Evolutionary conservation across 2,329 filamentous ascomycete species (phyloP), one percentile per base, ranked within the genome.

Genomic region (Penicillium olsonii): DNA sequence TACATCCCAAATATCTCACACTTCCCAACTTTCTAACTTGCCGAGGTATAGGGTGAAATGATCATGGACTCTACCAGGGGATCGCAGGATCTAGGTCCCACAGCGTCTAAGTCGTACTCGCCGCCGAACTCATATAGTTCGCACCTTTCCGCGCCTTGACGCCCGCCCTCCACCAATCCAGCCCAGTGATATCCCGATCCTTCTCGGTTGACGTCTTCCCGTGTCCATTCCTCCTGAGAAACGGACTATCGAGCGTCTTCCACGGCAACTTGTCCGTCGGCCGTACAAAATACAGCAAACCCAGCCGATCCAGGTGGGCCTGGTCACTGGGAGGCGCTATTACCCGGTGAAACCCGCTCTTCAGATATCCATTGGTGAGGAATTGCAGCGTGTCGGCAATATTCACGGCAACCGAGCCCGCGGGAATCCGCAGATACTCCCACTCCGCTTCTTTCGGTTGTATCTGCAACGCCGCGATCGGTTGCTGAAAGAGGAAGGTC

Each of bases 401-500:
- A 47, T 80, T 81, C 19, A 80, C 76, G 0, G 75, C 77, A n/a
- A 80, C 68, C 5, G 69, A 75, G 0, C 72, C 77, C 1, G 75
- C 68, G 0, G 74, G 68, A 0, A 77, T 74, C 31, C 72, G 73
- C 0, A 78, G 73, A 60, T 71, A 80, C 35, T 75, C 77, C 78
- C 78, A 81, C 1, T 73, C 56, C 0, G 71, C 70, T 0, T 73
- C 69, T 1, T 73, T 68, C 1, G 68, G 70, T 24, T 76, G 75
- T 17, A 84, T 78, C 61, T 84, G 81, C 5, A 84, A 68, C 0
- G 75, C 80, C 0, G 80, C 78, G 0, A 84, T 75, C 0, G 81
- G 80, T 55, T 84, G 81, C 2, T 79, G 71, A 68, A 84, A 83
- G 0, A 84, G 69, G 4, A 84, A 66, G 0, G 81, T 84, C 2